A percentile compares a stretch with the other conserved stretches of the same genome.
Conservation (phyloP, 371 early-diverging fungal species). For the Haplosporangium sp. region DNA sequence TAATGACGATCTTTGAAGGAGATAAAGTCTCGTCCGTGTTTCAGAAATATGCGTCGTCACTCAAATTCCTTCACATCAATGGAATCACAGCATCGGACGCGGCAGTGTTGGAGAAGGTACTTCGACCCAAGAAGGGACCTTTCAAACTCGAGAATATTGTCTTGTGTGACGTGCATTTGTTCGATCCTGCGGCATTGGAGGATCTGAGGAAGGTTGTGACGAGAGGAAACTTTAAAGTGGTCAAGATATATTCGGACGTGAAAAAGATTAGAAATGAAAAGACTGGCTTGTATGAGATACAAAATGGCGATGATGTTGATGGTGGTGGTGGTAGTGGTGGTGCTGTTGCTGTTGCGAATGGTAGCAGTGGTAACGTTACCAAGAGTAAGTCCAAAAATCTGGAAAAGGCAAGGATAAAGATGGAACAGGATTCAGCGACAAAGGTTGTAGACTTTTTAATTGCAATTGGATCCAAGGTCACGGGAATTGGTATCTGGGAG, state of each 20-base stretch:
- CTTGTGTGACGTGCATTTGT: conserved; percentile 15
- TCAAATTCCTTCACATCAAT: conserved; percentile 9
- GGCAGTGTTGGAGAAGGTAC: conserved; percentile 24
- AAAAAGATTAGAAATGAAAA: not conserved
- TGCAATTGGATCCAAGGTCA: conserved; percentile 24
- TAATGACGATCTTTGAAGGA: conserved; percentile 15
- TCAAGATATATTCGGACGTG: conserved; percentile 3
- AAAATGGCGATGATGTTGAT: not conserved
- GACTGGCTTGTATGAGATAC: not conserved
- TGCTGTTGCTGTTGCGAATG: not conserved
- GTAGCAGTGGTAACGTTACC: too few relatives aligned
- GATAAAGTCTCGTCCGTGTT: conserved; percentile 42
- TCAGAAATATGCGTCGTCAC: conserved; percentile 29
- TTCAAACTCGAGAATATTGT: conserved; percentile 18
- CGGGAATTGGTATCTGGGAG: conserved; percentile 13
- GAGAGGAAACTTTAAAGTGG: conserved; percentile 7
- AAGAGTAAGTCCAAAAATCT: not conserved
- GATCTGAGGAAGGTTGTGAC: conserved; percentile 37
- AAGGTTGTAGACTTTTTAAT: conserved; percentile 18
- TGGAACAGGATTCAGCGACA: conserved; percentile 4
- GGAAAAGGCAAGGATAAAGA: conserved; percentile 1
- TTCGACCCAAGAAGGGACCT: conserved; percentile 42
- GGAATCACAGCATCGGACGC: conserved; percentile 26
- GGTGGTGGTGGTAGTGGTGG: not conserved
- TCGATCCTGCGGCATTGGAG: conserved; percentile 27